Base-by-base conservation (phyloP, 331 rosid species). In the Pyracantha coccinea region DNA sequence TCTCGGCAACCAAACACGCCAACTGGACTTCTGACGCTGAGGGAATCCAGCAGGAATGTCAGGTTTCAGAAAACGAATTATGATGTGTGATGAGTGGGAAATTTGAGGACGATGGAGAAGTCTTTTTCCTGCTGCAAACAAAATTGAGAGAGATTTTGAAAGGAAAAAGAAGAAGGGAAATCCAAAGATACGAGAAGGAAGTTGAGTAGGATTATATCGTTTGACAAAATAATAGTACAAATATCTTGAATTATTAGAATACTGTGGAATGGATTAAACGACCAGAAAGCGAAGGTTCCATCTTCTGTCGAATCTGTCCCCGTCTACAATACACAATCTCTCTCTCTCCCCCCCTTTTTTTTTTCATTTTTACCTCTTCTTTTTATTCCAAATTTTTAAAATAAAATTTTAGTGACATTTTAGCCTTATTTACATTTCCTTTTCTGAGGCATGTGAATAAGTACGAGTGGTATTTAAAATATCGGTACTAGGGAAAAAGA, bases 1-100 rank as follows among this genome's bases (percentile, higher is more conserved):
- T 75, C 69, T 66, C 69, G 55, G 68, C 54, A 75, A 80, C 83
- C 69, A 75, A 82, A 59, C 80, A 69, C 21, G 59, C 50, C 20
- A 50, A 14, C 45, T 52, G 35, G 16, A 20, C 25, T 71, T 71
- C 25, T 63, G 14, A 4, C 14, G 23, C 32, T 4, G 41, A 15
- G 21, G 62, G 71, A 75, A 60, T 78, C 31, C 73, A 68, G 12
- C 50, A 4, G 14, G 28, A 55, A 33, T 38, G 76, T 72, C 57
- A 38, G 57, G 38, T 38, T 72, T 72, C 58, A 58, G 41, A 72
- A 45, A 29, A 38, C 16, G 17, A 32, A 35, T 16, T 20, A 63
- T 8, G 68, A 63, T 16, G 16, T 45, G 35, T 70, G 68, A 17
- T 66, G 29, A 65, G 8, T 21, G 13, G 21, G 27, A 14, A 50